Evolutionary conservation across 257 asterid species (phyloP), one percentile per base, ranked within the genome.

Genomic region (Datura wrightii): DNA sequence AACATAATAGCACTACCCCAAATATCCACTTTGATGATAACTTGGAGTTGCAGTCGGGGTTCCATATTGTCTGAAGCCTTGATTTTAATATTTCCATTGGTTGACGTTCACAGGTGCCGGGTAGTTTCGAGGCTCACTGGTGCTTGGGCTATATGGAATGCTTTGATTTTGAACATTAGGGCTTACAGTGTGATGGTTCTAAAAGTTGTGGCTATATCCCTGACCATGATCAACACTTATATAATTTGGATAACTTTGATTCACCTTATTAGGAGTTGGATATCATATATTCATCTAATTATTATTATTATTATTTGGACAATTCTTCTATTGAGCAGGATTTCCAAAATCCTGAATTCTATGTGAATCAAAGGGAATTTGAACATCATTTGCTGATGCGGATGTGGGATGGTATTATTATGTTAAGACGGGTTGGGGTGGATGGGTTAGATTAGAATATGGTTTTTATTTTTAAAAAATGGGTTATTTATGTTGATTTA

Each of bases 11-110:
- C n/a, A n/a, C n/a, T n/a, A n/a, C n/a, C n/a, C n/a, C n/a, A n/a
- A n/a, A 83, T 84, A 87, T 54, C 91, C 96, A 62, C 89, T 90
- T 59, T 84, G 94, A 3, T 91, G 88, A 87, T 89, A 79, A 86
- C 84, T 86, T 71, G 87, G 87, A 52, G 83, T 85, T 69, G 36
- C 18, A 84, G 87, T 86, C 19, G 86, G 89, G 58, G 79, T 83
- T 37, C 79, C 86, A 58, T 84, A 89, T 36, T 76, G 86, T 16
- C 71, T 85, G 31, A 86, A 89, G 6, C 88, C 89, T 82, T 87
- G 91, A 86, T 91, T 87, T 66, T 83, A 92, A 83, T 84, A 71
- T 59, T 80, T 84, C 91, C 90, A 79, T 48, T 85, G 88, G 55
- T 88, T 85, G 76, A 16, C 89, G 80, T 87, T 87, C 39, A 88